Conservation (phyloP, 306 rosid species). For the Canavalia ensiformis region DNA sequence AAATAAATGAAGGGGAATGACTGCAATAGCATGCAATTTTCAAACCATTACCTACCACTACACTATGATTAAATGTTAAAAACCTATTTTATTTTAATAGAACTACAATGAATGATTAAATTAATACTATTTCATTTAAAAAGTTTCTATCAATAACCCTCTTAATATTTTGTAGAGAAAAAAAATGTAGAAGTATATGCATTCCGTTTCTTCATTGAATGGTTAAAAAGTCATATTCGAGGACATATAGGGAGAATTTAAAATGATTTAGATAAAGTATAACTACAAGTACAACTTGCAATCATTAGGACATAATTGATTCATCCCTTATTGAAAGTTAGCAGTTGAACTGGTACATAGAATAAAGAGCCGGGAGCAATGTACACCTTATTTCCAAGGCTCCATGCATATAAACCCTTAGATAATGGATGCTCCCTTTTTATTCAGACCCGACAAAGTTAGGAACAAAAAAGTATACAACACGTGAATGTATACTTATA, state of each 20-base stretch:
- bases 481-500: slow-evolving; percentile 32
- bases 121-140: not conserved
- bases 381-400: slow-evolving; percentile 33
- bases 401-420: slow-evolving; percentile 27
- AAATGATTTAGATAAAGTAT: not conserved
- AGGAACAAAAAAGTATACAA: slow-evolving; percentile 19
- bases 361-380: slow-evolving; percentile 16
- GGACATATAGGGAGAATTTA: not conserved
- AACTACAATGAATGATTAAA: not conserved
- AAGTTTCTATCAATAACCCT: not conserved
- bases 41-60: not conserved
- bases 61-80: too few relatives aligned
- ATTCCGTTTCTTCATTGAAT: not conserved
- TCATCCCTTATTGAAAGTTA: slow-evolving; percentile 25
- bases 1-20: not conserved
- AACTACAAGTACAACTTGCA: slow-evolving; percentile 33
- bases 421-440: slow-evolving; percentile 40
- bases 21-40: not conserved
- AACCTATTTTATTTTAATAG: not conserved
- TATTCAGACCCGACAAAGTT: slow-evolving; percentile 37
- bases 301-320: slow-evolving; percentile 44
- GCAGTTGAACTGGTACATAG: slow-evolving; percentile 27
- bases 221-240: not conserved
- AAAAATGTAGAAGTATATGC: not conserved
- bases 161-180: not conserved